A percentile compares a stretch with the other conserved stretches of the same genome.
phyloP scores from a whole-genome alignment of 352 stramenopile species.

The Globisporangium spinosum region DNA sequence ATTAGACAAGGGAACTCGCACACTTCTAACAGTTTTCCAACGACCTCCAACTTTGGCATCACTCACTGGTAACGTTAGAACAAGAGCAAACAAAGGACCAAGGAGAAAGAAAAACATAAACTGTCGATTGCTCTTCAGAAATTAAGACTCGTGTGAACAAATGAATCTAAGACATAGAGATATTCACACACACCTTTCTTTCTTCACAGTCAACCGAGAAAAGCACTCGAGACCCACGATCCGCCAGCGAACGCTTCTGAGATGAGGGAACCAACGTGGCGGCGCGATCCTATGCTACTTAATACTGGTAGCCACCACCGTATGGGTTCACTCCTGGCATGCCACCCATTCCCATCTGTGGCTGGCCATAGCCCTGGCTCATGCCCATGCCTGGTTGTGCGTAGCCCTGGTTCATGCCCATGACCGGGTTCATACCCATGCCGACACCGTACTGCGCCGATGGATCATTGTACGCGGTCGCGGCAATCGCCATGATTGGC shows the following conservation, averaged over 20 bases:
- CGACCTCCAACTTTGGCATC: neutral
- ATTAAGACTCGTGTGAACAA: slow-evolving; percentile 6
- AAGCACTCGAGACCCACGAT: slow-evolving; percentile 5
- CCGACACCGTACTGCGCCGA: slow-evolving; percentile 39
- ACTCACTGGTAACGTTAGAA: neutral
- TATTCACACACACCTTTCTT: slow-evolving; percentile 8
- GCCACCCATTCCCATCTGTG: slow-evolving; percentile 38
- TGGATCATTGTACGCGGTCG: slow-evolving; percentile 79
- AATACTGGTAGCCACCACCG: slow-evolving; percentile 44
- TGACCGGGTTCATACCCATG: slow-evolving; percentile 44
- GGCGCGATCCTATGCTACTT: slow-evolving; percentile 12
- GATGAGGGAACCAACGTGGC: neutral
- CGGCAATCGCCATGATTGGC: slow-evolving; percentile 77
- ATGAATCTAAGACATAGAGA: slow-evolving; percentile 21
- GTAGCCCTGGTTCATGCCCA: slow-evolving; percentile 27
- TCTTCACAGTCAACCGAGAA: slow-evolving; percentile 6
- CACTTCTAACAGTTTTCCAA: neutral
- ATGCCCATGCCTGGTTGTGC: slow-evolving; percentile 32
- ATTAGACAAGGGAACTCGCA: neutral
- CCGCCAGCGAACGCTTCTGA: slow-evolving; percentile 3
- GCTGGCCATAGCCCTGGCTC: slow-evolving; percentile 47
- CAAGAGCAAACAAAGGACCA: neutral
- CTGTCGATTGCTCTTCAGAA: slow-evolving; percentile 15
- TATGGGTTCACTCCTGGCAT: slow-evolving; percentile 42
- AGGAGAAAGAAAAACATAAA: slow-evolving; percentile 12